Percentiles rank a stretch among this genome's conserved stretches.
These are phyloP conservation scores for Polytrichum formosum DNA, from an alignment of 225 moss, liverwort and hornwort species.

Conservation along the genomic window DNA sequence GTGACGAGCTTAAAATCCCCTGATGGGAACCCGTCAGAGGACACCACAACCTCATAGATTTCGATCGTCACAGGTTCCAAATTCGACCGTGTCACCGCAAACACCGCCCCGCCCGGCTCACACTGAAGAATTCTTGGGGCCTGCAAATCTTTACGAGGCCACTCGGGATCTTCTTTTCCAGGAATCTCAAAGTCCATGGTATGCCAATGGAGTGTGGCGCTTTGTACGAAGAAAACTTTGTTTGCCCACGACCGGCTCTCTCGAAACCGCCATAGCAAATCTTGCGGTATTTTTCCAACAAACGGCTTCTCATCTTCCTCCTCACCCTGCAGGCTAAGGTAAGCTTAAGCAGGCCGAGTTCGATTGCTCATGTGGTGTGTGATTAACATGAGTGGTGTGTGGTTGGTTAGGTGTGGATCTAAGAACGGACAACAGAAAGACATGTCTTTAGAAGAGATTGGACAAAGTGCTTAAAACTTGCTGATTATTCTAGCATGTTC, in stretches of 20 bases:
- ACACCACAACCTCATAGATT: constrained; percentile 45
- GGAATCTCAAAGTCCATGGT: constrained; percentile 36
- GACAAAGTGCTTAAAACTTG: too few species aligned
- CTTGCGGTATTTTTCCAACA: constrained; percentile 2
- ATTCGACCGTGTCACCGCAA: constrained; percentile 34
- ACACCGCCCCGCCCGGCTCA: constrained; percentile 41
- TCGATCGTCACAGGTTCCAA: constrained; percentile 37
- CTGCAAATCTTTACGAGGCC: constrained; percentile 28
- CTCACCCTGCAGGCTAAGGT: too few species aligned
- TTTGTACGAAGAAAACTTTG: constrained; percentile 51
- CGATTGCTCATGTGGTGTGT: too few species aligned
- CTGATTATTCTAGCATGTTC: too few species aligned
- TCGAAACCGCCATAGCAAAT: constrained; percentile 2
- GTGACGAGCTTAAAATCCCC: constrained; percentile 40
- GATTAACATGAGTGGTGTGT: too few species aligned
- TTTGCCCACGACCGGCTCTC: constrained; percentile 28
- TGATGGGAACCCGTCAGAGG: constrained; percentile 36
- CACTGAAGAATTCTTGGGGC: constrained; percentile 48
- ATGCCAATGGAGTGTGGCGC: constrained; percentile 44
- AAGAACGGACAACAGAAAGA: too few species aligned
- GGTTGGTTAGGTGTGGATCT: too few species aligned
- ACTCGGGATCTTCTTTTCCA: constrained; percentile 28
- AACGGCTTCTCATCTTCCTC: too few species aligned
- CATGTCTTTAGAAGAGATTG: too few species aligned
- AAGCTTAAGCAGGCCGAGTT: too few species aligned